phyloP scores from a whole-genome alignment of 805 yeast species.

The Lipomyces anomalus region DNA sequence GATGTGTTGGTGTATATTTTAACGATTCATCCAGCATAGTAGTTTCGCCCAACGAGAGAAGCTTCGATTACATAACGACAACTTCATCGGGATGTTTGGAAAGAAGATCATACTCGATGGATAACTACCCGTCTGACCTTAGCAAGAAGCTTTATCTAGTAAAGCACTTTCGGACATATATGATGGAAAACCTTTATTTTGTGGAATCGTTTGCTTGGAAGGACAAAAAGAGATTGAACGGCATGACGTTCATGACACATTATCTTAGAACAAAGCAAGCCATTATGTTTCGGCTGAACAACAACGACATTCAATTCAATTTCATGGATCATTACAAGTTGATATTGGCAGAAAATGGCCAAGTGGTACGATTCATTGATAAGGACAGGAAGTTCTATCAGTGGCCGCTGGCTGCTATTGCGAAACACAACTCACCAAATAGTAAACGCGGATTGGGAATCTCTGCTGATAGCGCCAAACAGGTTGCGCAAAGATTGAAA shows the following conservation, averaged over 20 bases:
- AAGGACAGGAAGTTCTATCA: constrained; percentile 38
- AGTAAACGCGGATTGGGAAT: neutral
- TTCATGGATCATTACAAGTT: constrained; percentile 92
- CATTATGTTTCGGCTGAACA: constrained; percentile 89
- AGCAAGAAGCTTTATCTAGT: constrained; percentile 71
- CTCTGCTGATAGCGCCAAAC: neutral
- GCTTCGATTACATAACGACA: constrained; percentile 19
- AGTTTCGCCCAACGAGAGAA: constrained; percentile 38
- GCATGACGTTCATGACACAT: constrained; percentile 60
- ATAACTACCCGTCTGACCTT: constrained; percentile 26
- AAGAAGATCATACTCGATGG: neutral
- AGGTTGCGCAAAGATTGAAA: neutral
- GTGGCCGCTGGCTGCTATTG: constrained; percentile 1
- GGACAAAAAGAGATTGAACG: constrained; percentile 25
- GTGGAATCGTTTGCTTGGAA: constrained; percentile 38
- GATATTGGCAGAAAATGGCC: constrained; percentile 70
- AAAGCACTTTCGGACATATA: constrained; percentile 81
- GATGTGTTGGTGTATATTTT: constrained; percentile 84
- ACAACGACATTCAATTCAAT: constrained; percentile 89
- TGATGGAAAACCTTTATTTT: constrained; percentile 75
- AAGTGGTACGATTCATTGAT: constrained; percentile 68
- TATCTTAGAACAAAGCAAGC: constrained; percentile 72
- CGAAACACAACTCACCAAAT: neutral
- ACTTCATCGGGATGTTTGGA: neutral
- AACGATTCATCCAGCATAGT: constrained; percentile 79